Base-by-base conservation (phyloP, 768 basidiomycete genomes). In the Artomyces pyxidatus region DNA sequence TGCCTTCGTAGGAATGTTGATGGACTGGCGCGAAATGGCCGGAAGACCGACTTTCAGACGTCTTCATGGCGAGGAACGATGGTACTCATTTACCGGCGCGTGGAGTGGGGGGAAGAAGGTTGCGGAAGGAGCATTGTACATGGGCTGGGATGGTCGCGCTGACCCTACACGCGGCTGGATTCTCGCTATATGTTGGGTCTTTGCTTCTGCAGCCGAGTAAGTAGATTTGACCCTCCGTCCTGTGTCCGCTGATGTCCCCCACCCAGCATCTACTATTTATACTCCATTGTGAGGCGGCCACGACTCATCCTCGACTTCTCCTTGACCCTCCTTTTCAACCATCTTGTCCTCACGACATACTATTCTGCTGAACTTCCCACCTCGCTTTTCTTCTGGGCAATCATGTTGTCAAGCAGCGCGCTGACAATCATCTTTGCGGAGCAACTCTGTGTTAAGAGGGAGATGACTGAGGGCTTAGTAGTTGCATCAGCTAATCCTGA, bases 1-100 rank as follows among this genome's bases (percentile, higher is more conserved):
- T 43, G 39, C 27, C 37, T 42, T 47, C 10, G 17, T 52, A 85
- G 86, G 85, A 3, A 89, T 92, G 85, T 71, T 98, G 30, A 91
- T 99, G 83, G 94, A 98, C 68, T 99, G 96, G 96, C 76, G 92
- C 40, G 88, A 97, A 65, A 85, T 99, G 80, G 87, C 93, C 1
- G 88, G 91, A 4, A 68, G 78, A 45, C 81, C 88, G 3, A 93
- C 92, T 0, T 80, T 86, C 19, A 77, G 75, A 48, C 78, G 78
- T 23, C 65, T 80, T 48, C 75, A 80, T 21, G 83, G 80, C 16
- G 77, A 77, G 47, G 77, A 80, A 37, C 68, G 76, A 39, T 88
- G 85, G 85, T 70, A 68, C 45, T 74, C 79, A 30, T 78, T 81
- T 60, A 71, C 78, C 37, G 82, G 86, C 58, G 84, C 81, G 5